Evolutionary conservation across 176 grass and related monocot species (phyloP).

Genomic region (Poa pratensis): DNA sequence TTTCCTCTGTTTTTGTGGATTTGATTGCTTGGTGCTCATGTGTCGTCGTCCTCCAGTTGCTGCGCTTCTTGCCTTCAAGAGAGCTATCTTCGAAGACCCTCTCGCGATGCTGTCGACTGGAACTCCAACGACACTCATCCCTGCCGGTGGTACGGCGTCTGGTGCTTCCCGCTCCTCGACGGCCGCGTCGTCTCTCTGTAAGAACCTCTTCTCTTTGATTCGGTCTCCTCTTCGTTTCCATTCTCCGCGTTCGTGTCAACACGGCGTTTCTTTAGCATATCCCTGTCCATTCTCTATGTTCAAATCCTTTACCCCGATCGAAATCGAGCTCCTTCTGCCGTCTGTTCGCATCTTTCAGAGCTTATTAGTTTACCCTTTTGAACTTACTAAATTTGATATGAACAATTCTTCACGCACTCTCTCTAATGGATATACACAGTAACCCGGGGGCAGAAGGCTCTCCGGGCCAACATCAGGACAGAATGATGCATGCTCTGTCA

Average conservation of each 20-base stretch:
- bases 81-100: slow-evolving; percentile 71
- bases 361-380: neutral
- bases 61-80: slow-evolving; percentile 70
- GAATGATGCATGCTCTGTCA: slow-evolving; percentile 38
- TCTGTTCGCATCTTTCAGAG: neutral
- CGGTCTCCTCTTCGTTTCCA: neutral
- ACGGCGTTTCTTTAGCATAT: neutral
- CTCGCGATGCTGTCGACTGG: slow-evolving; percentile 76
- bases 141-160: slow-evolving; percentile 70
- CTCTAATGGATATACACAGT: neutral
- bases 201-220: slow-evolving; percentile 30
- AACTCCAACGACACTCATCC: slow-evolving; percentile 56
- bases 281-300: neutral
- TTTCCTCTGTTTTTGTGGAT: neutral
- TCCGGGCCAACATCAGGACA: slow-evolving; percentile 20
- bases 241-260: neutral
- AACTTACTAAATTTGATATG: too few species aligned
- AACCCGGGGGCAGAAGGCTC: neutral
- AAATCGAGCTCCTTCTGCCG: neutral
- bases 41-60: slow-evolving; percentile 36
- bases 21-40: slow-evolving; percentile 15
- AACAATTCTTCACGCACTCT: neutral
- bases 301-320: neutral
- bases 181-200: slow-evolving; percentile 73
- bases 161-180: slow-evolving; percentile 53